These are phyloP conservation scores for Blastocystis sp. DNA, from an alignment of 352 stramenopile genomes.

Conservation along the genomic window DNA sequence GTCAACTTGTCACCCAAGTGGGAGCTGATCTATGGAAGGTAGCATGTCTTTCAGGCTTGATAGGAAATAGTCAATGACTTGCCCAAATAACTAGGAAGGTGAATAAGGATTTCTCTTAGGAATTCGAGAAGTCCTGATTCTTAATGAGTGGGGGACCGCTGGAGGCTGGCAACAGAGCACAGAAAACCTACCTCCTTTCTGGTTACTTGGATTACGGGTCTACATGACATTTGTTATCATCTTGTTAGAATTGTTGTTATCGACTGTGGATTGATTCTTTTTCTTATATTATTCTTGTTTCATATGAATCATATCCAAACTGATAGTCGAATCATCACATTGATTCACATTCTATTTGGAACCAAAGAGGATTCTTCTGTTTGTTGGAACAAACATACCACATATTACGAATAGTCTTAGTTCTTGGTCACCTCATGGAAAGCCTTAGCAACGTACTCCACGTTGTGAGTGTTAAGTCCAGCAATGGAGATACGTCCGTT, in stretches of 20 bases:
- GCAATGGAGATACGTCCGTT: constrained; percentile 94
- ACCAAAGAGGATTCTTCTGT: constrained; percentile 20
- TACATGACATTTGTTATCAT: constrained; percentile 40
- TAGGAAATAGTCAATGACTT: constrained; percentile 52
- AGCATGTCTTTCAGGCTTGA: neutral
- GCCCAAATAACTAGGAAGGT: constrained; percentile 43
- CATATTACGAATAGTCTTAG: constrained; percentile 8
- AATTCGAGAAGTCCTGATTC: constrained; percentile 42
- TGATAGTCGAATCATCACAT: neutral
- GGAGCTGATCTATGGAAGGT: constrained; percentile 32
- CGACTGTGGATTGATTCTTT: constrained; percentile 35
- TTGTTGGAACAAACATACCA: constrained; percentile 15
- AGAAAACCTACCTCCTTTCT: constrained; percentile 42
- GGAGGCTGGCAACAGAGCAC: constrained; percentile 61
- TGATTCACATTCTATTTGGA: neutral
- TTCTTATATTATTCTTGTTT: neutral
- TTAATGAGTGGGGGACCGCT: constrained; percentile 53
- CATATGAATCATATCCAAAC: neutral
- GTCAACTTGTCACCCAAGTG: constrained; percentile 59
- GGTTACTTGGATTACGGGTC: constrained; percentile 59
- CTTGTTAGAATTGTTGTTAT: constrained; percentile 25
- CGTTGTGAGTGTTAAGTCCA: constrained; percentile 85
- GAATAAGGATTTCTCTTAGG: constrained; percentile 50
- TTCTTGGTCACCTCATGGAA: constrained; percentile 75
- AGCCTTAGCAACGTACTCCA: constrained; percentile 82